Percentiles rank a stretch among this genome's conserved stretches.
These are phyloP conservation scores for Protomyces lactucae-debilis DNA, from an alignment of 1,139 yeast species.

Conservation along the genomic window DNA sequence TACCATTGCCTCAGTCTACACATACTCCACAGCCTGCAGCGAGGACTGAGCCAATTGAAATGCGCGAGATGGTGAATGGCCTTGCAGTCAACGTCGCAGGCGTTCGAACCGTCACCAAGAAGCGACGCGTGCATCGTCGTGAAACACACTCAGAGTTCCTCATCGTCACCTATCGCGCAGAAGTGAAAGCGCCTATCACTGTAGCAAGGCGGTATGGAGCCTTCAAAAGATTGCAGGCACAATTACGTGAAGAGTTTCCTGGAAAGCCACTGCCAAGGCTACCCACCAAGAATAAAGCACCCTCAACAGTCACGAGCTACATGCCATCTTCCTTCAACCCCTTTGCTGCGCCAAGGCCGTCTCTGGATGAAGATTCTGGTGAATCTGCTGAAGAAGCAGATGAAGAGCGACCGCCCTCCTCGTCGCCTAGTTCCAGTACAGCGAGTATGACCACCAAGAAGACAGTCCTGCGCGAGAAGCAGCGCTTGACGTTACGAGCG, in stretches of 20 bases:
- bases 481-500: constrained; percentile 70
- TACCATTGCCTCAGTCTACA: constrained; percentile 8
- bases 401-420: background rate
- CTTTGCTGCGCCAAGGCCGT: background rate
- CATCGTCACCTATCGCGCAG: constrained; percentile 34
- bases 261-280: constrained; percentile 63
- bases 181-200: constrained; percentile 40
- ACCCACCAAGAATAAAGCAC: constrained; percentile 53
- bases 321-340: constrained; percentile 3
- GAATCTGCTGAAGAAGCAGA: constrained; percentile 20
- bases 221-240: constrained; percentile 53
- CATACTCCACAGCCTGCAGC: constrained; percentile 44
- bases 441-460: background rate
- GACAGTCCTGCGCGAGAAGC: constrained; percentile 56
- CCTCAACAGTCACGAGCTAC: constrained; percentile 28
- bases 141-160: constrained; percentile 39
- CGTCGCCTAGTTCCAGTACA: background rate
- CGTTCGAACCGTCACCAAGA: constrained; percentile 41
- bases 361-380: constrained; percentile 17
- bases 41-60: constrained; percentile 36
- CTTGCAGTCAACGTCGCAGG: constrained; percentile 61
- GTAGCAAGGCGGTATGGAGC: constrained; percentile 62
- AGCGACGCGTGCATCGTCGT: constrained; percentile 30
- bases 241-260: constrained; percentile 56
- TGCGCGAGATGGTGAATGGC: constrained; percentile 46